Evolutionary conservation across 2,329 filamentous ascomycete species (phyloP), one percentile per base, ranked within the genome.

Genomic region (Catunica adiposa): DNA sequence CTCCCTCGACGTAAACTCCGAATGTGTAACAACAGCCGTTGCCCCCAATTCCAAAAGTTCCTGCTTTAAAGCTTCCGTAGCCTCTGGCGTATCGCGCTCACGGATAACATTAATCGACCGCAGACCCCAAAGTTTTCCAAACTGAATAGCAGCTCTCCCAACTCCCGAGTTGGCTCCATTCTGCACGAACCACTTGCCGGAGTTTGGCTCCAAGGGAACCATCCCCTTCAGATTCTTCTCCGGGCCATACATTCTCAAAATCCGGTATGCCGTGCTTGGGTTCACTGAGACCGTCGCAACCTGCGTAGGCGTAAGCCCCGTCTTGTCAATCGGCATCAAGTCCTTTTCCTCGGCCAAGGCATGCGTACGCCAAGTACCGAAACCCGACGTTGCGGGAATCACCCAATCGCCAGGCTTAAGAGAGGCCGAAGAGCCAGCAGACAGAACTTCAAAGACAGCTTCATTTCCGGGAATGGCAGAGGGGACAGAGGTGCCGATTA

Each of bases 111-210:
- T 97, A 68, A 98, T 85, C 65, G 84, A 94, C 64, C 87, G 83
- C 64, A 92, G 77, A 0, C 90, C 90, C 90, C 89, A 97, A 54
- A 88, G 75, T 62, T 72, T 76, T 1, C 79, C 90, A 1, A 98
- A 73, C 70, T 98, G 92, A 61, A 97, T 92, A 9, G 88, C 90
- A 2, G 89, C 86, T 40, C 92, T 75, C 1, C 92, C 92, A 15
- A 98, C 92, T 9, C 89, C 92, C 44, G 82, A 88, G 69, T 98
- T 98, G 40, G 90, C 92, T 6, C 90, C 92, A 66, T 98, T 98
- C 70, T 98, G 92, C 50, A 98, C 82, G 65, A 96, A 87, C 89
- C 90, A 98, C 56, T 94, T 84, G 55, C 89, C 72, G 57, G 73
- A 73, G 52, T 71, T 73, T 22, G 69, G 63, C 50, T 69, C 67